Percentiles rank a stretch among this genome's conserved stretches.
Conservation (phyloP, 208 protist species). For the Crithidia bombi region DNA sequence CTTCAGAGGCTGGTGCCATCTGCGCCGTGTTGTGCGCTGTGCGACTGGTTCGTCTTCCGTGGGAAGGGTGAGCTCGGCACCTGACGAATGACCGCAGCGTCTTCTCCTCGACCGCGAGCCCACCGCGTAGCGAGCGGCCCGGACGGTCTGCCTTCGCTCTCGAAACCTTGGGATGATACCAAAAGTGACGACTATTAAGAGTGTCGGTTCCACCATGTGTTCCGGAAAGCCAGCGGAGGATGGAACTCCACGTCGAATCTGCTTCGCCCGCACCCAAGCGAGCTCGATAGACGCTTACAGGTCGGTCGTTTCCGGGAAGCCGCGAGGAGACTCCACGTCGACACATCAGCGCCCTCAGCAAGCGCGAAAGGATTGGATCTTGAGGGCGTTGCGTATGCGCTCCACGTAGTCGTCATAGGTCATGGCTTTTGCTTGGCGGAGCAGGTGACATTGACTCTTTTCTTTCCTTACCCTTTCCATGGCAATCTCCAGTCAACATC, state of each 20-base stretch:
- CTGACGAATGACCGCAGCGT: neutral
- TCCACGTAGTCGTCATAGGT: neutral
- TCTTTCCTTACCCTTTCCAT: neutral
- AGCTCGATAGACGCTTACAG: too few relatives aligned
- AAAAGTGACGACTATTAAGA: constrained; percentile 9
- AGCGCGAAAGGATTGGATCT: neutral
- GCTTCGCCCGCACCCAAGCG: neutral
- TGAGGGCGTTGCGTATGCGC: constrained; percentile 1
- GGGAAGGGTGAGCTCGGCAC: neutral
- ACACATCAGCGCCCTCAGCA: too few relatives aligned
- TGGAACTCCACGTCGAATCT: constrained; percentile 6
- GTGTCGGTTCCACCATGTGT: constrained; percentile 4
- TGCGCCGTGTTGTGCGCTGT: constrained; percentile 6
- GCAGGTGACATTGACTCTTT: constrained; percentile 1
- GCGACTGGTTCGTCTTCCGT: constrained; percentile 7
- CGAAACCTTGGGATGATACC: constrained; percentile 1
- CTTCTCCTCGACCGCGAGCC: neutral
- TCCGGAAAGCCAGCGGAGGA: neutral
- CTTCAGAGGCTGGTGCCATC: neutral
- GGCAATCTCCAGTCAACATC: neutral
- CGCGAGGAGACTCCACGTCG: too few relatives aligned
- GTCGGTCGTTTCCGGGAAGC: too few relatives aligned
- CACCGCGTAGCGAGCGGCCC: constrained; percentile 6
- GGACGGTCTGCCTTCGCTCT: neutral
- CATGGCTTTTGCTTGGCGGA: neutral